Base-by-base conservation (phyloP, 129 eudicot genomes). In the Tagetes patula region DNA sequence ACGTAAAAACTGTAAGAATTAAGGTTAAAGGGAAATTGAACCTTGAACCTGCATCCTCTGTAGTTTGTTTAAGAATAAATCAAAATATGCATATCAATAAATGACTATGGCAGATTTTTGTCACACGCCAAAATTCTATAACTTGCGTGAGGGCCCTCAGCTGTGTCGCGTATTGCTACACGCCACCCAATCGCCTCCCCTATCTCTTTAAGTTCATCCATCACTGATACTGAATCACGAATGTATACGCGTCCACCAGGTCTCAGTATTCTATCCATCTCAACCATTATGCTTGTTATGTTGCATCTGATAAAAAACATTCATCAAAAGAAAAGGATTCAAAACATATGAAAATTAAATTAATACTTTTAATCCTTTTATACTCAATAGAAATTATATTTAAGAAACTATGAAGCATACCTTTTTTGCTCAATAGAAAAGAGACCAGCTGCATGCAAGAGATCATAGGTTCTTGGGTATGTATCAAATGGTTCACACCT, bases 401-500 rank as follows among this genome's bases (percentile, higher is more conserved):
- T 20, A 20, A 20, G 27, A 20, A 20, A 20, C 27, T 20, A 20
- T 39, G 3, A 39, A 2, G 4, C 20, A 47, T 86, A 92, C 98
- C 98, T 89, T 84, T 84, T 89, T 41, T 68, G 86, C 74, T 92
- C 98, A 50, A 84, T 65, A 31, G 96, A 86, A 79, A 89, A 85
- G 42, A 87, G 96, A 56, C 90, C 90, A 71, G 89, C 87, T 56
- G 92, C 98, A 71, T 93, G 96, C 75, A 93, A 70, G 41, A 93
- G 75, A 78, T 93, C 96, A 73, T 93, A 89, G 58, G 96, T 93
- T 81, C 96, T 84, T 50, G 98, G 98, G 81, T 93, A 93, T 34
- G 98, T 93, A 69, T 93, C 96, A 20, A 93, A 93, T 13, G 96
- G 95, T 71, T 93, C 96, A 81, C 96, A 93, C 98, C 98, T 92